phyloP scores from a whole-genome alignment of 2,329 filamentous ascomycete species.

The Polychaeton citri region DNA sequence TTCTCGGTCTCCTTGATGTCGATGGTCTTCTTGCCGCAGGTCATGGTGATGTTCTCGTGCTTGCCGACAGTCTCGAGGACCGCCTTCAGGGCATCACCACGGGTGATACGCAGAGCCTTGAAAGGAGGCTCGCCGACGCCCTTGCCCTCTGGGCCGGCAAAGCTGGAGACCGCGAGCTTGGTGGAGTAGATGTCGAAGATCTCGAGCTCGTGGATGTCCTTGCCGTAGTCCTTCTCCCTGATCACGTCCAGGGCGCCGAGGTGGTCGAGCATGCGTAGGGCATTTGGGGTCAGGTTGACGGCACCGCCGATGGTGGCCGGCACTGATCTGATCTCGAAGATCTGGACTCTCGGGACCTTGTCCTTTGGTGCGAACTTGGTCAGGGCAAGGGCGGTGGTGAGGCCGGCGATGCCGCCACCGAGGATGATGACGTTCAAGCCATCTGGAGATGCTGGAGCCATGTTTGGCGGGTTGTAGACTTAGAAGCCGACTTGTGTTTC shows the following conservation, averaged over 20 bases:
- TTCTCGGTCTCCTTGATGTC: conserved; percentile 25
- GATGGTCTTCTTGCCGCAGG: conserved; percentile 29
- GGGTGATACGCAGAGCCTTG: conserved; percentile 30
- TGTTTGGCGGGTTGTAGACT: too few relatives aligned
- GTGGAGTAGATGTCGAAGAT: conserved; percentile 32
- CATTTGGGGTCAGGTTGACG: conserved; percentile 35
- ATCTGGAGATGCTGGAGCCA: conserved; percentile 17
- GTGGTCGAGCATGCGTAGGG: conserved; percentile 26
- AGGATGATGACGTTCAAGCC: conserved; percentile 33
- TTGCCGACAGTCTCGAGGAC: conserved; percentile 28
- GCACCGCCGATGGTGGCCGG: conserved; percentile 34
- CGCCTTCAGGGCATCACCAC: conserved; percentile 30
- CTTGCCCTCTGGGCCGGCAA: conserved; percentile 28
- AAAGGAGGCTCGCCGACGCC: conserved; percentile 32
- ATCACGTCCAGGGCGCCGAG: conserved; percentile 24
- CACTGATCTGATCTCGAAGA: conserved; percentile 35
- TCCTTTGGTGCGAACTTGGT: conserved; percentile 28
- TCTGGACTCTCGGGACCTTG: conserved; percentile 26
- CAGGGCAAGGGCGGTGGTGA: conserved; percentile 36
- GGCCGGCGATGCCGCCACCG: conserved; percentile 39
- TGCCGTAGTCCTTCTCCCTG: conserved; percentile 25
- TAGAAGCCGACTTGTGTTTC: too few relatives aligned
- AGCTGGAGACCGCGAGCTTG: conserved; percentile 30
- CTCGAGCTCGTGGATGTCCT: conserved; percentile 30
- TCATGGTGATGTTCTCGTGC: conserved; percentile 27